phyloP scores from a whole-genome alignment of 345 rosid species.

The Acer campestre region DNA sequence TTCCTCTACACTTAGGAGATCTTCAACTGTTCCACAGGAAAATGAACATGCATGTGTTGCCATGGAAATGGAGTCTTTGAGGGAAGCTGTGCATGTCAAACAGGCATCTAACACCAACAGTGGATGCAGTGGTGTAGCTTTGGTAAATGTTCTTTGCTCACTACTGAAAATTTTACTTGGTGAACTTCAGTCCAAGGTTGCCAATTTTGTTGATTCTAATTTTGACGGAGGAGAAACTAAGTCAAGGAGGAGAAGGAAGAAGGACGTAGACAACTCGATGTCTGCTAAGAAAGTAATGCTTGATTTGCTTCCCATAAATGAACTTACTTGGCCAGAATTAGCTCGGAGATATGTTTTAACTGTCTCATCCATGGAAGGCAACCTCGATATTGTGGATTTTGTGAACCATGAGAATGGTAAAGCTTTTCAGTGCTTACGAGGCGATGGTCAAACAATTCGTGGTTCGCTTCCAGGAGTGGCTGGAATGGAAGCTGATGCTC shows the following conservation, averaged over 20 bases:
- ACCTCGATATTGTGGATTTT: conserved; percentile 37
- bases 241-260: conserved; percentile 36
- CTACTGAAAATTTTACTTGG: conserved; percentile 33
- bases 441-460: conserved; percentile 26
- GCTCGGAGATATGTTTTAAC: conserved; percentile 37
- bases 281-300: conserved; percentile 35
- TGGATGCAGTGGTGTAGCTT: conserved; percentile 12
- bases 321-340: conserved; percentile 44
- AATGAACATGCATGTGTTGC: background rate
- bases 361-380: conserved; percentile 33
- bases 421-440: conserved; percentile 36
- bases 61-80: conserved; percentile 22
- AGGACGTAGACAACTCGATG: conserved; percentile 25
- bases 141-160: conserved; percentile 30
- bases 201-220: conserved; percentile 28
- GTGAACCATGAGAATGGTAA: conserved; percentile 31
- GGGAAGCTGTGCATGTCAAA: conserved; percentile 14
- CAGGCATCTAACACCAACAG: conserved; percentile 13
- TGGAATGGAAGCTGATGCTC: conserved; percentile 43
- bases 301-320: conserved; percentile 40
- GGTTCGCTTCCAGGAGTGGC: conserved; percentile 38
- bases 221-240: conserved; percentile 33
- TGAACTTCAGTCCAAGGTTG: conserved; percentile 33
- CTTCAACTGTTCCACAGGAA: conserved; percentile 13
- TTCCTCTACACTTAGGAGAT: conserved; percentile 15